Conservation (phyloP, 371 early-diverging fungal species). For the Lichtheimia ornata region DNA sequence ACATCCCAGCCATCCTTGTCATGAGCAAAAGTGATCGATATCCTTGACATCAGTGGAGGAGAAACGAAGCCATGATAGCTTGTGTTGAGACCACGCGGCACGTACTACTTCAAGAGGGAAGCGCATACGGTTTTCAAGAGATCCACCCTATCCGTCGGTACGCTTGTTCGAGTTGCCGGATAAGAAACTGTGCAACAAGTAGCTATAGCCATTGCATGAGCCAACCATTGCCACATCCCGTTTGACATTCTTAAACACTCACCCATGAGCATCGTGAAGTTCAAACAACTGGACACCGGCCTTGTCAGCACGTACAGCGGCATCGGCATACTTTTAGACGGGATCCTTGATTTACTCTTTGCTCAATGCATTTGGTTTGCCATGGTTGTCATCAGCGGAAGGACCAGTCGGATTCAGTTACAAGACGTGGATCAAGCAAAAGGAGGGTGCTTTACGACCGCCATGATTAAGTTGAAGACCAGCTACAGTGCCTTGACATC, state of each 20-base stretch:
- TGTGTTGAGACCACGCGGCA: conserved; percentile 74
- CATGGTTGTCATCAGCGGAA: conserved; percentile 45
- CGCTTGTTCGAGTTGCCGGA: conserved; percentile 81
- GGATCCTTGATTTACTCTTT: conserved; percentile 63
- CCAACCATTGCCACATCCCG: not conserved
- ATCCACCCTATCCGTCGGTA: conserved; percentile 83
- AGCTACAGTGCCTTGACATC: conserved; percentile 60
- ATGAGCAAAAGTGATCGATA: conserved; percentile 23
- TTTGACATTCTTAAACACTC: conserved; percentile 7
- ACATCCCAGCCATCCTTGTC: conserved; percentile 57
- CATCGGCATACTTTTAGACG: conserved; percentile 66
- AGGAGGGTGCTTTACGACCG: conserved; percentile 76
- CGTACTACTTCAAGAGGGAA: conserved; percentile 64
- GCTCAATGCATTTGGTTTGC: conserved; percentile 63
- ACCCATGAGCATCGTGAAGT: conserved; percentile 75
- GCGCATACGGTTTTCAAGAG: conserved; percentile 76
- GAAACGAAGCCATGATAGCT: conserved; percentile 81
- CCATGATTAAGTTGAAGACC: conserved; percentile 85
- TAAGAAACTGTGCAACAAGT: conserved; percentile 77
- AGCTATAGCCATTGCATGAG: conserved; percentile 58
- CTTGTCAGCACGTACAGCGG: conserved; percentile 70
- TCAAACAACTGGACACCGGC: conserved; percentile 89
- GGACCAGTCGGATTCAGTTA: conserved; percentile 51
- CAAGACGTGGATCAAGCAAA: conserved; percentile 33
- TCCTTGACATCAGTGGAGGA: conserved; percentile 69